phyloP scores from a whole-genome alignment of 2,329 filamentous ascomycete species.

The Fusarium kyushuense region DNA sequence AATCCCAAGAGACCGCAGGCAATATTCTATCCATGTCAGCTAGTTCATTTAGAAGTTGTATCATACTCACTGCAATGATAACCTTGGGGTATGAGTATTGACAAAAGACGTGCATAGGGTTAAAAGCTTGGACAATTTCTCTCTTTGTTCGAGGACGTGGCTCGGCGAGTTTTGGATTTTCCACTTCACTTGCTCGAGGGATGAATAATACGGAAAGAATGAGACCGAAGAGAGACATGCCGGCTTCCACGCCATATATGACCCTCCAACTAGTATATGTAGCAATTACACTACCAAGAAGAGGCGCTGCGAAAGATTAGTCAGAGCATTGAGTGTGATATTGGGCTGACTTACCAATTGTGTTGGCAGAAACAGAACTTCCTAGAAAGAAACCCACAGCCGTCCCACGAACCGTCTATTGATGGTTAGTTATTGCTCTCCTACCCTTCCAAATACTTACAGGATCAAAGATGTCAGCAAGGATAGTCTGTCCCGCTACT shows the following conservation, averaged over 20 bases:
- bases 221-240: constrained; percentile 45
- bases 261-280: constrained; percentile 48
- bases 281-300: constrained; percentile 46
- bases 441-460: background rate
- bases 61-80: constrained; percentile 37
- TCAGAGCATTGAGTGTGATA: rapidly evolving
- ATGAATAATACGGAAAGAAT: constrained; percentile 45
- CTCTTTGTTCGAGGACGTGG: constrained; percentile 13
- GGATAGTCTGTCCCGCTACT: constrained; percentile 45
- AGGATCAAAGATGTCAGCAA: constrained; percentile 47
- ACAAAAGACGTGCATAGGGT: constrained; percentile 45
- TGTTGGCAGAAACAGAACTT: constrained; percentile 45
- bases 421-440: background rate
- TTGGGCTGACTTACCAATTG: constrained; percentile 35
- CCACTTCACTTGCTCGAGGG: constrained; percentile 40
- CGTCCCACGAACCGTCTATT: constrained; percentile 41
- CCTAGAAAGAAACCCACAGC: constrained; percentile 47
- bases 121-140: constrained; percentile 42
- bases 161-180: constrained; percentile 38
- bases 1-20: constrained; percentile 44
- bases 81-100: constrained; percentile 44
- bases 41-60: rapidly evolving
- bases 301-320: constrained; percentile 30
- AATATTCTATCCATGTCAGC: constrained; percentile 33
- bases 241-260: constrained; percentile 46